phyloP scores from a whole-genome alignment of 2,329 filamentous ascomycete species.

The Penicillium janthinellum region DNA sequence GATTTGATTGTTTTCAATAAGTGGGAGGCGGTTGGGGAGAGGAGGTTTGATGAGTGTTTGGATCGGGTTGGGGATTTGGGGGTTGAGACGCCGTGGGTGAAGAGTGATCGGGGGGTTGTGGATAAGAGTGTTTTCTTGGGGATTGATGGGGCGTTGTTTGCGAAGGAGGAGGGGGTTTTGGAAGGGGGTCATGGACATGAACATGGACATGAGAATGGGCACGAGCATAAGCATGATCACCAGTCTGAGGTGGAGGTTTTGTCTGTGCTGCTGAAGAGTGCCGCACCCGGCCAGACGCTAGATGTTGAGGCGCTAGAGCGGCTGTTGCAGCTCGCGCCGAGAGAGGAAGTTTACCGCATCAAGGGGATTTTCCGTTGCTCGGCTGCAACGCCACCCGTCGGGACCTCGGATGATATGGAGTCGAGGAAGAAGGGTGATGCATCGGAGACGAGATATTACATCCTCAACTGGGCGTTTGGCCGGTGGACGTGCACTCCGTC shows the following conservation, averaged over 20 bases:
- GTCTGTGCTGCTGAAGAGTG: conserved; percentile 68
- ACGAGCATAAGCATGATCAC: conserved; percentile 62
- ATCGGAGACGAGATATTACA: conserved; percentile 62
- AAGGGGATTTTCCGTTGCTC: conserved; percentile 66
- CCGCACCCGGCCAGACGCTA: conserved; percentile 48
- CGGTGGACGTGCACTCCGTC: conserved; percentile 83
- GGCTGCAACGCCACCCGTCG: conserved; percentile 45
- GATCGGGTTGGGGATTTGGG: conserved; percentile 81
- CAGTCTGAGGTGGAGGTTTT: conserved; percentile 88
- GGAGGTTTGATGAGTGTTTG: conserved; percentile 73
- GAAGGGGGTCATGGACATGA: conserved; percentile 34
- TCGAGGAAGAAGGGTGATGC: conserved; percentile 31
- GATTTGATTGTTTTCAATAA: conserved; percentile 93
- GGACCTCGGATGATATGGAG: conserved; percentile 49
- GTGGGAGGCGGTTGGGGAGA: conserved; percentile 77
- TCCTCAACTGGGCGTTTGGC: conserved; percentile 97
- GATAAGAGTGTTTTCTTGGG: conserved; percentile 80
- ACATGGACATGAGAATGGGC: conserved; percentile 41
- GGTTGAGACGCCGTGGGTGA: conserved; percentile 78
- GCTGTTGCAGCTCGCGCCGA: conserved; percentile 73
- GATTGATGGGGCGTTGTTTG: conserved; percentile 73
- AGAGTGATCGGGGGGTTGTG: conserved; percentile 79
- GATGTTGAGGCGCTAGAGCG: conserved; percentile 62
- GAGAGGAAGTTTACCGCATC: conserved; percentile 94
- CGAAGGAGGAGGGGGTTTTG: conserved; percentile 36